Percentiles rank a stretch among this genome's conserved stretches.
These are phyloP conservation scores for Aureobasidium subglaciale DNA, from an alignment of 2,329 filamentous ascomycete species.

Conservation along the genomic window DNA sequence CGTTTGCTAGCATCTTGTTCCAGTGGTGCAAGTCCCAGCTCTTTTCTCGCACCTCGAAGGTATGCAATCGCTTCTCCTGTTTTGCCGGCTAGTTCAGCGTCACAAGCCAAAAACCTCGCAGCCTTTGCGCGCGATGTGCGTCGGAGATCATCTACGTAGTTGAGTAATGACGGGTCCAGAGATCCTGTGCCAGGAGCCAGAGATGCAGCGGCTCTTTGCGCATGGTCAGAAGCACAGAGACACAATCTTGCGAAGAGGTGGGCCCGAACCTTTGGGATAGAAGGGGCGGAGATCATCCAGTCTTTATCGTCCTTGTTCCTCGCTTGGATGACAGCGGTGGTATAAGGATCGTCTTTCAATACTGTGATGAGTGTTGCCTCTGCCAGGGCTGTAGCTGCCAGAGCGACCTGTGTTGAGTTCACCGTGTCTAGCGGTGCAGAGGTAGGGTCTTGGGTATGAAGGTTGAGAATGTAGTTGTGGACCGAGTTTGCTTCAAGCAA, in stretches of 20 bases:
- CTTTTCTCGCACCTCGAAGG: conserved; percentile 68
- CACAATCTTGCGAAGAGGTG: conserved; percentile 83
- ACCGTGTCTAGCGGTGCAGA: conserved; percentile 33
- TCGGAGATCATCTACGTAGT: conserved; percentile 69
- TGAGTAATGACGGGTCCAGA: conserved; percentile 58
- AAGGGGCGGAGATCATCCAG: conserved; percentile 92
- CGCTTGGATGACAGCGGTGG: conserved; percentile 70
- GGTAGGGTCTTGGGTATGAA: conserved; percentile 21
- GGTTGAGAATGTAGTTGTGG: conserved; percentile 58
- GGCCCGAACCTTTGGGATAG: conserved; percentile 81
- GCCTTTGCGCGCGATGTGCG: conserved; percentile 74
- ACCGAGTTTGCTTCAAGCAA: conserved; percentile 73
- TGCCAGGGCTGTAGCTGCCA: conserved; percentile 62
- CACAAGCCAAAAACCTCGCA: conserved; percentile 83
- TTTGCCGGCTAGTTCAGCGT: conserved; percentile 75
- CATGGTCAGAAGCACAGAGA: conserved; percentile 81
- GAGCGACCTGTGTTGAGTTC: conserved; percentile 36
- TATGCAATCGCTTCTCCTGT: conserved; percentile 82
- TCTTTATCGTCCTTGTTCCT: conserved; percentile 79
- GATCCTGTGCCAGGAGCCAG: conserved; percentile 39
- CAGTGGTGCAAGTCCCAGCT: conserved; percentile 56
- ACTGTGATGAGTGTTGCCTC: conserved; percentile 88
- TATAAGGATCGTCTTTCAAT: conserved; percentile 90
- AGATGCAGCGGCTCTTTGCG: conserved; percentile 58
- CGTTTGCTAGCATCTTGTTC: conserved; percentile 38